Evolutionary conservation across 208 protist genomes (phyloP).

Genomic region (Pavlovales sp.): DNA sequence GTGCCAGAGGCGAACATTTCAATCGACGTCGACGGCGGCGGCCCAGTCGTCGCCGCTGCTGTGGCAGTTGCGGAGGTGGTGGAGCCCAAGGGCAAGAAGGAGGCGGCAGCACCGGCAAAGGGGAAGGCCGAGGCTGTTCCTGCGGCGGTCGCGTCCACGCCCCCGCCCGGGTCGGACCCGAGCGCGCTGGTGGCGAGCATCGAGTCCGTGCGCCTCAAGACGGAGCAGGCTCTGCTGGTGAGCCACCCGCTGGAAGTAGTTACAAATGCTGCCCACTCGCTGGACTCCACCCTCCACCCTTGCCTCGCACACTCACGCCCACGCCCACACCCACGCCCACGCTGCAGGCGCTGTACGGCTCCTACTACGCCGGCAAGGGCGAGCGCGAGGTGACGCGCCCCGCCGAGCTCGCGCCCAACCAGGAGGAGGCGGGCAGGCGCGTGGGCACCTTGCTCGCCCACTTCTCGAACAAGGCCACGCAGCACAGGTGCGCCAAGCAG

Average conservation of each 20-base stretch:
- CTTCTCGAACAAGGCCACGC: neutral
- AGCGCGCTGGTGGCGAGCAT: neutral
- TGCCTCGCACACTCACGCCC: no score
- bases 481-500: neutral
- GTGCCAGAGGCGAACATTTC: neutral
- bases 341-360: neutral
- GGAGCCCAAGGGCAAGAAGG: neutral
- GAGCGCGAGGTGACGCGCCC: neutral
- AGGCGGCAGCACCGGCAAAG: no score
- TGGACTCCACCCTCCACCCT: no score
- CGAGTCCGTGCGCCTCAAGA: neutral
- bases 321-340: no score
- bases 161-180: neutral
- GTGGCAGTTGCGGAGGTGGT: no score
- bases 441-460: neutral
- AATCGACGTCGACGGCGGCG: no score
- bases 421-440: neutral
- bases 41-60: neutral
- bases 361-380: neutral
- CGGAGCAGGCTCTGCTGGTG: no score
- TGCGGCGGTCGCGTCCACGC: no score
- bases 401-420: neutral
- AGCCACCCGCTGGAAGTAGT: no score
- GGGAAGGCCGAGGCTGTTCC: no score
- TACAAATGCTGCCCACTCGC: no score